phyloP scores from a whole-genome alignment of 2,329 filamentous ascomycete genomes.

The Penicillium sp. region DNA sequence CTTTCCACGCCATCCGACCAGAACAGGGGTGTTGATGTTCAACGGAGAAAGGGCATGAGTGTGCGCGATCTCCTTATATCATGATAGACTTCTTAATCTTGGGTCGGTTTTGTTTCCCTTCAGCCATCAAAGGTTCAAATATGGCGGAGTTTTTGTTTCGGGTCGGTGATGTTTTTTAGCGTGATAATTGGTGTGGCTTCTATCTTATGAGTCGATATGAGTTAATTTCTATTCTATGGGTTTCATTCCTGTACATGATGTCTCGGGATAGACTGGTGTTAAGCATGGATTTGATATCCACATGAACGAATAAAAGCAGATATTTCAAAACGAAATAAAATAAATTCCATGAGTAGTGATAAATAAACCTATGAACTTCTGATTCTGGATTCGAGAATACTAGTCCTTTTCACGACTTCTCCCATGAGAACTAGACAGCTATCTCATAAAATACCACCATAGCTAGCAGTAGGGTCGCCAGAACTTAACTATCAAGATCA shows the following conservation, averaged over 20 bases:
- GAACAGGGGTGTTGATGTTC: slow-evolving; percentile 13
- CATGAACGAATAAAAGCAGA: background rate
- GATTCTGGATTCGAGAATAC: no score
- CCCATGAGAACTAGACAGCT: no score
- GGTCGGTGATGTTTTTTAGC: background rate
- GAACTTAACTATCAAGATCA: no score
- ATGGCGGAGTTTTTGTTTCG: background rate
- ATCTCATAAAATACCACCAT: no score
- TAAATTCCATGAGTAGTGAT: background rate
- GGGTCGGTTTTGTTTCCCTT: background rate
- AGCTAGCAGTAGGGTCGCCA: no score
- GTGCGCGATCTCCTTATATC: slow-evolving; percentile 57
- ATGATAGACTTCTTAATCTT: slow-evolving; percentile 23
- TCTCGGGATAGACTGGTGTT: background rate
- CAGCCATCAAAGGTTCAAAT: background rate
- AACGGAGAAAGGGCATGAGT: slow-evolving; percentile 52
- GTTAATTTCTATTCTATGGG: background rate
- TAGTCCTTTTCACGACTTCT: no score
- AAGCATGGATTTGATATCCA: background rate
- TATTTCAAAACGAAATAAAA: background rate
- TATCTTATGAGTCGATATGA: background rate
- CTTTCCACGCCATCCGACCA: slow-evolving; percentile 6
- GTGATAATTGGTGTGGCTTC: background rate
- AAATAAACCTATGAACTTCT: no score
- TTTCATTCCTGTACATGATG: background rate